These are phyloP conservation scores for Scleromitrula shiraiana DNA, from an alignment of 2,329 filamentous ascomycete species.

Conservation along the genomic window DNA sequence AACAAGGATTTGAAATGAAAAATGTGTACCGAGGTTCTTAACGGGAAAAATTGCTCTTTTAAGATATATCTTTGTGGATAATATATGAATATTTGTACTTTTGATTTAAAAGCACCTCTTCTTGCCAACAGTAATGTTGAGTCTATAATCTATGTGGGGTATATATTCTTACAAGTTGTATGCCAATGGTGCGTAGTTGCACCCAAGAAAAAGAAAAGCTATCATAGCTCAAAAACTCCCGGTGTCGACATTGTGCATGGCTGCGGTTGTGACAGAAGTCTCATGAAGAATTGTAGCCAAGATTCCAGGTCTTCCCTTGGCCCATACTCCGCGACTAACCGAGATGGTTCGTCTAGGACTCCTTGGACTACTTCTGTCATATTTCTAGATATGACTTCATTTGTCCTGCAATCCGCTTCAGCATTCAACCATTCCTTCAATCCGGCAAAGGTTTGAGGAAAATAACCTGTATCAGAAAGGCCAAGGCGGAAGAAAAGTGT, in stretches of 20 bases:
- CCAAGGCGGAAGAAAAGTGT: slow-evolving; percentile 1
- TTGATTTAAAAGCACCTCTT: too few species aligned
- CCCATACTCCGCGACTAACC: slow-evolving; percentile 3
- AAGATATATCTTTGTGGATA: too few species aligned
- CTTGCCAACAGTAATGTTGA: too few species aligned
- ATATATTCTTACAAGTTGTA: too few species aligned
- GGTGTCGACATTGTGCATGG: neutral
- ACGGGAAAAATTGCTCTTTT: too few species aligned
- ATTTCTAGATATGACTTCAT: neutral
- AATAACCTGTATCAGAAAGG: neutral
- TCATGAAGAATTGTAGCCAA: neutral
- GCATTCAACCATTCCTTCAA: neutral
- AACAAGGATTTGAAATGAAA: too few species aligned
- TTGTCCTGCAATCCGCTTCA: neutral
- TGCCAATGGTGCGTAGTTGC: too few species aligned
- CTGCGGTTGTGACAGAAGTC: neutral
- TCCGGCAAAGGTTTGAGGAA: neutral
- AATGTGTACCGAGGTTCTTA: too few species aligned
- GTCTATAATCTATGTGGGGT: too few species aligned
- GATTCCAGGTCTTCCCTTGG: neutral
- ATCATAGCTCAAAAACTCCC: neutral
- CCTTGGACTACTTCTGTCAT: neutral
- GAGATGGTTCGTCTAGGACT: slow-evolving; percentile 5
- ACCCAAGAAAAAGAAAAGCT: neutral
- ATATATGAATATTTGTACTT: too few species aligned